phyloP scores from a whole-genome alignment of 306 rosid species.

The Trifolium pratense region DNA sequence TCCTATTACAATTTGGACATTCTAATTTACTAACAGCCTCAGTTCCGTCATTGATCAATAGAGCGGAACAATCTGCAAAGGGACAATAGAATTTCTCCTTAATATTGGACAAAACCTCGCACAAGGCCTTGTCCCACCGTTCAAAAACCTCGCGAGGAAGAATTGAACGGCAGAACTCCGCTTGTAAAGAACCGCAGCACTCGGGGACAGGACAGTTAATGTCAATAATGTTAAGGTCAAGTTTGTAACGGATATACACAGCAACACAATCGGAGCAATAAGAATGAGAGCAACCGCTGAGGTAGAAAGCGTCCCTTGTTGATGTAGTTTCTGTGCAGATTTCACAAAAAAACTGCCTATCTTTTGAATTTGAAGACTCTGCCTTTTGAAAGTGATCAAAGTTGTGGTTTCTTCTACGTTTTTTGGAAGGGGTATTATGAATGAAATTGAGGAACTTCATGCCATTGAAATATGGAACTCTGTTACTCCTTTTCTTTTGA shows the following conservation, averaged over 20 bases:
- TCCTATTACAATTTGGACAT: constrained; percentile 51
- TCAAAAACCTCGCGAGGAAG: constrained; percentile 28
- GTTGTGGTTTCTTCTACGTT: not conserved
- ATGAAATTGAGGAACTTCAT: too few relatives aligned
- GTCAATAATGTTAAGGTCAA: not conserved
- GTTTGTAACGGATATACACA: not conserved
- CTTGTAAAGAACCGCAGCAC: constrained; percentile 40
- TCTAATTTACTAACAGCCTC: constrained; percentile 22
- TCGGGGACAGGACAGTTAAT: constrained; percentile 42
- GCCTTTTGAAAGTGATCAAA: not conserved
- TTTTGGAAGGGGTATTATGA: too few relatives aligned
- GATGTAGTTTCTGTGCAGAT: constrained; percentile 34
- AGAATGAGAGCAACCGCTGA: not conserved
- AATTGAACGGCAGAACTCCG: constrained; percentile 31
- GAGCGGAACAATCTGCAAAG: constrained; percentile 46
- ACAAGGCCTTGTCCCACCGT: constrained; percentile 49
- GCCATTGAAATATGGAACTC: too few relatives aligned
- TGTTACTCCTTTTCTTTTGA: too few relatives aligned
- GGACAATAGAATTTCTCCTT: constrained; percentile 52
- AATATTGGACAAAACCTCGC: constrained; percentile 27
- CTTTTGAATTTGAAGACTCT: constrained; percentile 3
- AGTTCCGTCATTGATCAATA: constrained; percentile 41
- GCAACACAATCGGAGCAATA: not conserved
- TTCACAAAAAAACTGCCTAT: constrained; percentile 36
- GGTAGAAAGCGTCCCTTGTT: not conserved